These are phyloP conservation scores for Dactylellina leptospora DNA, from an alignment of 2,329 filamentous ascomycete genomes.

Conservation along the genomic window DNA sequence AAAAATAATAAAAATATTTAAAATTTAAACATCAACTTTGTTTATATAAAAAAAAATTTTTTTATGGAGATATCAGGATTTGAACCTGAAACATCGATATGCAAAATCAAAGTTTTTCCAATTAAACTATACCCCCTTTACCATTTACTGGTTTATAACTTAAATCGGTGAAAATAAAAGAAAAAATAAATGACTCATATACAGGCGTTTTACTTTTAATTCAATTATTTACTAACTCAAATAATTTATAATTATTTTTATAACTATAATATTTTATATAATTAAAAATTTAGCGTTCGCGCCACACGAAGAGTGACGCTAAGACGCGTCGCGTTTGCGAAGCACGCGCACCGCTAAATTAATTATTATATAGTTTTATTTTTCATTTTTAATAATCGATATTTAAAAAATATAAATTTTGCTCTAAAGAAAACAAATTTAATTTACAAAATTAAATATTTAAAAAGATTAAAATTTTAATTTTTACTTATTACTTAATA, in stretches of 20 bases:
- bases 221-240: conserved; percentile 11
- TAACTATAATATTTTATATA: conserved; percentile 21
- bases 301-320: too few relatives aligned
- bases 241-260: conserved; percentile 32
- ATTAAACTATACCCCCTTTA: conserved; percentile 11
- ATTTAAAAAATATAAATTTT: conserved; percentile 19
- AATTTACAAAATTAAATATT: conserved; percentile 28
- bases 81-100: too few relatives aligned
- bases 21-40: conserved; percentile 3
- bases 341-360: too few relatives aligned
- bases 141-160: conserved; percentile 10
- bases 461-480: conserved; percentile 27
- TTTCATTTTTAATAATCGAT: conserved; percentile 36
- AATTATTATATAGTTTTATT: conserved; percentile 26
- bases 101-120: too few relatives aligned
- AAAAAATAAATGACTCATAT: conserved; percentile 1
- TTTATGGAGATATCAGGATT: too few relatives aligned
- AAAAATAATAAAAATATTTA: too few relatives aligned
- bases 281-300: conserved; percentile 25
- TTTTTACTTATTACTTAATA: conserved; percentile 14
- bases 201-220: conserved; percentile 18
- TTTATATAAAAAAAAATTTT: too few relatives aligned
- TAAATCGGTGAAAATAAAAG: conserved; percentile 3
- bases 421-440: conserved; percentile 28
- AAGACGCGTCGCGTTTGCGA: too few relatives aligned